phyloP scores from a whole-genome alignment of 495 filamentous ascomycete genomes.

The Friedmanniomyces simplex region DNA sequence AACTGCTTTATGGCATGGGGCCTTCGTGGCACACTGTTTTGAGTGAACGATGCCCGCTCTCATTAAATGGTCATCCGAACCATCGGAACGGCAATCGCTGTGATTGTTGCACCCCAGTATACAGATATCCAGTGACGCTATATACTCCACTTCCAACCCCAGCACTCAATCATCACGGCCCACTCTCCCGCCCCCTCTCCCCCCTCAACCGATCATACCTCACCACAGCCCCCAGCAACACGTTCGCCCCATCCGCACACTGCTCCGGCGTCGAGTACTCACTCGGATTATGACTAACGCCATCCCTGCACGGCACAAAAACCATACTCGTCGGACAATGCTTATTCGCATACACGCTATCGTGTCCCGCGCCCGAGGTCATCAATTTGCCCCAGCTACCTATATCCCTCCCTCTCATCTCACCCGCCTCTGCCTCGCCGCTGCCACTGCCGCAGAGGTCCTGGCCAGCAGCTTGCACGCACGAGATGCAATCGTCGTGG shows the following conservation, averaged over 20 bases:
- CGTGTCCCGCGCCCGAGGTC: conserved; percentile 50
- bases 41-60: too few relatives aligned
- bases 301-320: conserved; percentile 56
- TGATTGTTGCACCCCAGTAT: too few relatives aligned
- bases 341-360: conserved; percentile 52
- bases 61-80: too few relatives aligned
- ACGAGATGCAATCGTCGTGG: conserved; percentile 57
- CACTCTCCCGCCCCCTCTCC: conserved; percentile 1
- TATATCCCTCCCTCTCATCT: conserved; percentile 32
- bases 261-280: conserved; percentile 53
- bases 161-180: not conserved
- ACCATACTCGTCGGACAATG: conserved; percentile 55
- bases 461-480: conserved; percentile 51
- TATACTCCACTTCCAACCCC: too few relatives aligned
- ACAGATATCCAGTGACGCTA: too few relatives aligned
- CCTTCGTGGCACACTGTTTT: too few relatives aligned
- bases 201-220: conserved; percentile 44
- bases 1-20: too few relatives aligned
- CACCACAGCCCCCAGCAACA: conserved; percentile 51
- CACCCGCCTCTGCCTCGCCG: conserved; percentile 2
- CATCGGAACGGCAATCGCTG: too few relatives aligned
- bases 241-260: conserved; percentile 52
- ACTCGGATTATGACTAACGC: conserved; percentile 53
- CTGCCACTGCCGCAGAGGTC: conserved; percentile 38
- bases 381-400: conserved; percentile 32